Conservation (phyloP, 139 green algal species). For the Tetraselmis chui region DNA sequence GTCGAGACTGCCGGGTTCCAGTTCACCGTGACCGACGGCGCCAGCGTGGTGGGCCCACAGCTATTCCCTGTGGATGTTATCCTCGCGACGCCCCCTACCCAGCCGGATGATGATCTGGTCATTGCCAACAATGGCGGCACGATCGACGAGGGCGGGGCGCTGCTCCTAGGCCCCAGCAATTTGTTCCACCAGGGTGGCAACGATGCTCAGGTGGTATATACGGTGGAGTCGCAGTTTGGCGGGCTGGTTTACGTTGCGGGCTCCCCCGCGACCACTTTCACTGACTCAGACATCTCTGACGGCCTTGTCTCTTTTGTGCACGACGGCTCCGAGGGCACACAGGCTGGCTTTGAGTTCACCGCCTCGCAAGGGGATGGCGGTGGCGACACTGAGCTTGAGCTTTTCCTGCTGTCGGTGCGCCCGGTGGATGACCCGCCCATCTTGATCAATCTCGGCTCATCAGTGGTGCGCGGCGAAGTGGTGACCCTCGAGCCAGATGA, state of each 20-base stretch:
- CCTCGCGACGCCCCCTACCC: neutral
- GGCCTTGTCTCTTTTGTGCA: neutral
- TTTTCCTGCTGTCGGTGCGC: neutral
- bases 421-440: neutral
- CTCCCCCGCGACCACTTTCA: neutral
- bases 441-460: neutral
- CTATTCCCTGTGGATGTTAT: neutral
- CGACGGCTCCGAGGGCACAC: neutral
- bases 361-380: neutral
- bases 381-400: neutral
- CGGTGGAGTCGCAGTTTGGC: neutral
- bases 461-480: neutral
- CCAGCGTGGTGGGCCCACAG: neutral
- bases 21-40: neutral
- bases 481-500: neutral
- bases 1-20: neutral
- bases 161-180: neutral
- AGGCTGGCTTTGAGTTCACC: neutral
- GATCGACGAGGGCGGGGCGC: neutral
- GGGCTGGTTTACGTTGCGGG: neutral
- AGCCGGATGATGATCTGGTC: neutral
- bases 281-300: neutral
- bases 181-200: neutral
- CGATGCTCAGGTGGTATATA: neutral
- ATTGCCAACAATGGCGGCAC: neutral